Conservation (phyloP, 179 eudicot species). For the Beta corolliflora region DNA sequence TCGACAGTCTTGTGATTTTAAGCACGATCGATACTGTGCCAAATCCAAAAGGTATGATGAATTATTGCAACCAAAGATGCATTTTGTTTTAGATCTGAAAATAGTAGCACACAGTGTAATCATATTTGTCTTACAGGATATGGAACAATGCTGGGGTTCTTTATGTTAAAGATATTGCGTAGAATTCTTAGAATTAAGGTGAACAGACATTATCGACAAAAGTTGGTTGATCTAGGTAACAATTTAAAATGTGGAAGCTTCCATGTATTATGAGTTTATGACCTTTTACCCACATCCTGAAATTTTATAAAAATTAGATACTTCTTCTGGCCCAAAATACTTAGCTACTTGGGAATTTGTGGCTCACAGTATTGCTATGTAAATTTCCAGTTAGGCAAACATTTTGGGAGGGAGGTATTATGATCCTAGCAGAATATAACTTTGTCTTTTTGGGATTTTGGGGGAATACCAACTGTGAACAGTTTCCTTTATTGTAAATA, state of each 20-base stretch:
- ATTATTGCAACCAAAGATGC: neutral
- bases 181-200: neutral
- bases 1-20: slow-evolving; percentile 55
- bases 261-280: neutral
- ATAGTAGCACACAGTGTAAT: neutral
- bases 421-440: neutral
- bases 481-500: neutral
- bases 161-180: neutral
- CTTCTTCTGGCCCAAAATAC: neutral
- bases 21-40: slow-evolving; percentile 84
- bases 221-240: neutral
- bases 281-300: neutral
- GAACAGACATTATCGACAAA: neutral
- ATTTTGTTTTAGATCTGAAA: neutral
- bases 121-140: neutral
- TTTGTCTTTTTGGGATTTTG: neutral
- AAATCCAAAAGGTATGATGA: slow-evolving; percentile 68
- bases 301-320: neutral
- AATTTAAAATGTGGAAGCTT: neutral
- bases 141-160: neutral
- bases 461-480: neutral
- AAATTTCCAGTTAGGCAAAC: neutral
- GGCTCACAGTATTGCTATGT: neutral
- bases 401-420: neutral
- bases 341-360: neutral